Evolutionary conservation across 257 asterid species (phyloP), one percentile per base, ranked within the genome.

Genomic region (Craterostigma plantagineum): DNA sequence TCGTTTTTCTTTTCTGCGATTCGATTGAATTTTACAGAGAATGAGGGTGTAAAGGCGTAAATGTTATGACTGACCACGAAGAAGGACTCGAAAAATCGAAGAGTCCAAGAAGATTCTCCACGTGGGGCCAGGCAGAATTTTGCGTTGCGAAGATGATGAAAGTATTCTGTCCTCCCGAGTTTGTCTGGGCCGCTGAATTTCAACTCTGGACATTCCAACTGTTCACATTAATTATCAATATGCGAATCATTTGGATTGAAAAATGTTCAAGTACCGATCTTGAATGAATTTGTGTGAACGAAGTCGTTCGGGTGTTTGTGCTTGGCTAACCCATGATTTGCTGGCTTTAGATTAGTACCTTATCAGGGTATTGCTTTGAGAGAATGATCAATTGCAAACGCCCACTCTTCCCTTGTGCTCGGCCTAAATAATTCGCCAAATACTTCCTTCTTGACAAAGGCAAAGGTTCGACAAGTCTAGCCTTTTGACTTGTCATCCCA

Each of bases 131-230:
- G 66, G 49, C 98, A 87, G 64, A 82, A 87, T 65, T 79, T 87
- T 50, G 95, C 92, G 63, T 79, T 72, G 60, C 91, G 77, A 4
- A 87, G 92, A 69, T 87, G 98, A 57, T 68, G 68, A 67, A 87
- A 87, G 65, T 87, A 87, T 10, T 79, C 92, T 33, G 39, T 46
- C 70, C 62, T 76, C 55, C 85, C 95, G 41, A 87, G 84, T 58
- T 87, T 87, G 42, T 76, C 75, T 0, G 83, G 78, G 51, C 98
- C 98, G 11, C 77, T 79, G 65, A 87, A 72, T 69, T 87, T 79
- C 81, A 87, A 70, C 66, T 74, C 93, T 72, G 98, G 98, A 72
- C 81, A 87, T 77, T 87, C 98, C 92, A 87, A 68, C 98, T 87
- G 93, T 71, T 61, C 52, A 76, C 56, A 68, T 62, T 23, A 23